Percentiles rank a stretch among this genome's conserved stretches.
phyloP scores from a whole-genome alignment of 2,329 filamentous ascomycete genomes.

The Colletotrichum trifolii region DNA sequence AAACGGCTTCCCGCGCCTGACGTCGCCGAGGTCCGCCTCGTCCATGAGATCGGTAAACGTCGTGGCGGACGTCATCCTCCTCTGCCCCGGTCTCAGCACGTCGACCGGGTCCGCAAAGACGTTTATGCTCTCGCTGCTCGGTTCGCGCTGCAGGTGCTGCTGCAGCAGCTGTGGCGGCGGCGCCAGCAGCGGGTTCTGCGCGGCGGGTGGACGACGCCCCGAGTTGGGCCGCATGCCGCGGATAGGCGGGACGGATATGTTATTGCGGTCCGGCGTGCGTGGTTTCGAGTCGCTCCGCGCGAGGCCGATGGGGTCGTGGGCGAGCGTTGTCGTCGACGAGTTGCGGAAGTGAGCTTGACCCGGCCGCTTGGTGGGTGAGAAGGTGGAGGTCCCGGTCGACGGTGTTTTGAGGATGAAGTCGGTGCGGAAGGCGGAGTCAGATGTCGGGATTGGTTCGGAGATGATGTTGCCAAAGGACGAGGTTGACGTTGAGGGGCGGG shows the following conservation, averaged over 20 bases:
- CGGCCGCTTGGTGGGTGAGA: slow-evolving; percentile 36
- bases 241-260: slow-evolving; percentile 46
- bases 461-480: slow-evolving; percentile 63
- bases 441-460: slow-evolving; percentile 65
- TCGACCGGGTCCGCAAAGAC: slow-evolving; percentile 62
- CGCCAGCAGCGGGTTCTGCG: slow-evolving; percentile 39
- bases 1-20: slow-evolving; percentile 55
- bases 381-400: slow-evolving; percentile 44
- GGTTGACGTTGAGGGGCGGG: slow-evolving; percentile 43
- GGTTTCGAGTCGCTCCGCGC: slow-evolving; percentile 29
- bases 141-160: slow-evolving; percentile 51
- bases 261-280: slow-evolving; percentile 15
- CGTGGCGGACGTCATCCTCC: slow-evolving; percentile 48
- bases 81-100: slow-evolving; percentile 42
- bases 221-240: slow-evolving; percentile 48
- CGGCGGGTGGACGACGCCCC: slow-evolving; percentile 29
- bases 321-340: slow-evolving; percentile 27
- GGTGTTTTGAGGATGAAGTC: slow-evolving; percentile 63
- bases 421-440: slow-evolving; percentile 55
- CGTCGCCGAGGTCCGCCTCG: slow-evolving; percentile 54
- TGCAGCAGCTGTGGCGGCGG: slow-evolving; percentile 39
- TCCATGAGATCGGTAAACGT: slow-evolving; percentile 67
- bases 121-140: slow-evolving; percentile 62
- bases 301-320: slow-evolving; percentile 30
- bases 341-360: slow-evolving; percentile 21